Evolutionary conservation across 116 monocot species (phyloP).

Genomic region (Cymodocea nodosa): DNA sequence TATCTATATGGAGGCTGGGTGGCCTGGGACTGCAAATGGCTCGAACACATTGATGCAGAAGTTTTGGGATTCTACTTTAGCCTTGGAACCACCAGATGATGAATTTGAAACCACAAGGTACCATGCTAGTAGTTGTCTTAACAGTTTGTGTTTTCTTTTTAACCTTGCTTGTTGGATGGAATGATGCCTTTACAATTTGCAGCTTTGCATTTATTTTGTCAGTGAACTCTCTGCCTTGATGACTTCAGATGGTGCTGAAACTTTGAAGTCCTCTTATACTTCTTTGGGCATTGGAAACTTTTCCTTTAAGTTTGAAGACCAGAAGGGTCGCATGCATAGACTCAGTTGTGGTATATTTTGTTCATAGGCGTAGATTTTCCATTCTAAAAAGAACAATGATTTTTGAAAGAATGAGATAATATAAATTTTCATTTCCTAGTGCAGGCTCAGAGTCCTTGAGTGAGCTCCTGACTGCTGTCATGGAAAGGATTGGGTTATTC

Average conservation of each 20-base stretch:
- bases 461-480: no score
- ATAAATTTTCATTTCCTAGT: no score
- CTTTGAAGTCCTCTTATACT: conserved; percentile 43
- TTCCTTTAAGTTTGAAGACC: conserved; percentile 69
- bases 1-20: conserved; percentile 37
- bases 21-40: conserved; percentile 50
- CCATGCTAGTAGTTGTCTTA: background rate
- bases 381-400: background rate
- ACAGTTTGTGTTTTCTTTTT: no score
- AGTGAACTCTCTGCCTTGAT: conserved; percentile 73
- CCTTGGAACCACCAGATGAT: conserved; percentile 67
- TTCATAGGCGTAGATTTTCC: background rate
- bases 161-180: no score
- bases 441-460: no score
- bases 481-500: no score
- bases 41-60: conserved; percentile 82
- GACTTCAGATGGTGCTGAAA: conserved; percentile 58
- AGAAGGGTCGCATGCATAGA: conserved; percentile 67
- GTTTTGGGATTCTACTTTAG: conserved; percentile 95
- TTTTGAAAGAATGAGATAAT: no score
- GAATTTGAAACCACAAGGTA: conserved; percentile 73
- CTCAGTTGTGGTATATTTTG: conserved; percentile 47
- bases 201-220: background rate
- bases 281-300: conserved; percentile 66
- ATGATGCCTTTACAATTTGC: no score